phyloP scores from a whole-genome alignment of 306 rosid genomes.

The Dicorynia guianensis region DNA sequence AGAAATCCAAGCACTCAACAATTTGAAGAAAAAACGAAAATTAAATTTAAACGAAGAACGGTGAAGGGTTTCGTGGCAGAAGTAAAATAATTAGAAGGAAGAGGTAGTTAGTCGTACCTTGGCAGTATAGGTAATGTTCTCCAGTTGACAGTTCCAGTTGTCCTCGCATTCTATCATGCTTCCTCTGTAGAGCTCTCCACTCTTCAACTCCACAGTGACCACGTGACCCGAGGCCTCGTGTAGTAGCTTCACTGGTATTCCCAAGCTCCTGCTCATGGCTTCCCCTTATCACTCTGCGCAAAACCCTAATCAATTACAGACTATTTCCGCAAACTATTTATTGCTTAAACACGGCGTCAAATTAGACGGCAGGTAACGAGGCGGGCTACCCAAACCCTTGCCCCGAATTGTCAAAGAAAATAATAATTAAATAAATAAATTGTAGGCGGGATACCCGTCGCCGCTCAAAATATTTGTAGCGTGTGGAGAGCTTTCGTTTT shows the following conservation, averaged over 20 bases:
- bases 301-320: constrained; percentile 52
- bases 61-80: neutral
- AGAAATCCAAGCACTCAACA: neutral
- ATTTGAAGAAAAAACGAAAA: neutral
- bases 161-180: constrained; percentile 98
- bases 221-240: constrained; percentile 98
- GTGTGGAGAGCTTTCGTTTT: no score
- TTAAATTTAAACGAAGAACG: neutral
- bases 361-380: neutral
- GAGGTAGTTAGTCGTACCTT: constrained; percentile 54
- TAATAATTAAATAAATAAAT: no score
- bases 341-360: neutral
- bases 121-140: constrained; percentile 98
- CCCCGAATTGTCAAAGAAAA: neutral
- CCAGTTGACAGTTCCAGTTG: constrained; percentile 99
- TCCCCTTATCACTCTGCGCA: constrained; percentile 9
- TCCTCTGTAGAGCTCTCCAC: constrained; percentile 98
- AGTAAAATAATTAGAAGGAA: neutral
- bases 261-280: constrained; percentile 93
- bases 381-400: neutral
- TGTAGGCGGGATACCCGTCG: no score
- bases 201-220: constrained; percentile 95
- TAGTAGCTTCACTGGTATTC: constrained; percentile 99
- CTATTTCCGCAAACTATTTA: neutral
- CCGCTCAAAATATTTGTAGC: no score